Percentiles rank a stretch among this genome's conserved stretches.
Evolutionary conservation across 371 early-diverging fungal species (phyloP).

Genomic region (Ordospora pajunii): DNA sequence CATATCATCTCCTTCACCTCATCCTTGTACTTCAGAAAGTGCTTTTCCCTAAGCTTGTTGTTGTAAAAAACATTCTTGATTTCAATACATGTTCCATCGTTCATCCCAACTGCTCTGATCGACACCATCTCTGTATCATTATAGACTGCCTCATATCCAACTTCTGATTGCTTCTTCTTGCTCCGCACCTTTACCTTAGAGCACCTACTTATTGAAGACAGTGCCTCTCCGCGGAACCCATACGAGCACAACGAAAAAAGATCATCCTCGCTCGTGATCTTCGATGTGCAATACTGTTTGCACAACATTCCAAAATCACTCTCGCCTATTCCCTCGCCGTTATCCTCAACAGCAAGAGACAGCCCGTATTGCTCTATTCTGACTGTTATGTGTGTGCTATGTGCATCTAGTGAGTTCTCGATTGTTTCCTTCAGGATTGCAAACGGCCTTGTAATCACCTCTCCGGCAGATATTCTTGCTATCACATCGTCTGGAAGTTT

Average conservation of each 20-base stretch:
- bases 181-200: conserved; percentile 73
- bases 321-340: conserved; percentile 81
- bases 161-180: conserved; percentile 4
- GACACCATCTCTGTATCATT: conserved; percentile 12
- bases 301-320: conserved; percentile 71
- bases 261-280: conserved; percentile 74
- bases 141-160: conserved; percentile 37
- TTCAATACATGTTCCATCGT: conserved; percentile 49
- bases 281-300: conserved; percentile 86
- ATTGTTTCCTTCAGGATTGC: conserved; percentile 89
- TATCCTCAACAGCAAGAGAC: conserved; percentile 79
- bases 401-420: conserved; percentile 91
- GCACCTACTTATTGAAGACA: conserved; percentile 84
- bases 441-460: conserved; percentile 63
- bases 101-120: conserved; percentile 20
- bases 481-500: conserved; percentile 54
- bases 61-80: conserved; percentile 57
- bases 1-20: conserved; percentile 41
- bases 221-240: conserved; percentile 95
- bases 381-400: conserved; percentile 71
- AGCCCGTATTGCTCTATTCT: conserved; percentile 73
- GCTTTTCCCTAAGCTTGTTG: conserved; percentile 44
- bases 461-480: conserved; percentile 60
- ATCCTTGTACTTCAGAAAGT: conserved; percentile 45
- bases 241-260: conserved; percentile 72